Conservation (phyloP, 1,139 yeast genomes). For the Candida anutae region DNA sequence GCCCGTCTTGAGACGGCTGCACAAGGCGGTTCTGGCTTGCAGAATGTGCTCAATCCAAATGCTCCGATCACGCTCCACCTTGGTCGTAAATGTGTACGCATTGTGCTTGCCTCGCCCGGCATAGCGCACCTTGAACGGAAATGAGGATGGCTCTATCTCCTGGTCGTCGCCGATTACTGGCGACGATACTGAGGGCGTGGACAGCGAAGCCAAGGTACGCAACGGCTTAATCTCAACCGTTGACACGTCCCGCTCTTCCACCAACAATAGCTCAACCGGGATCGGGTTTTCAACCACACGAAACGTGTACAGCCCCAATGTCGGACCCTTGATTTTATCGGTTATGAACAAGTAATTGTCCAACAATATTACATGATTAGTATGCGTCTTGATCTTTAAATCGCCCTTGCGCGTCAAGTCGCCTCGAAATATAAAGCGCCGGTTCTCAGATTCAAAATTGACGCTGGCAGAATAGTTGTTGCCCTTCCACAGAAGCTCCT, state of each 20-base stretch:
- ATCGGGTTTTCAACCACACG: constrained; percentile 52
- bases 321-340: constrained; percentile 32
- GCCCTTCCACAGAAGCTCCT: constrained; percentile 43
- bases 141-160: constrained; percentile 30
- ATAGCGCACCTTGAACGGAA: constrained; percentile 32
- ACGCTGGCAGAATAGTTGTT: constrained; percentile 35
- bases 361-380: constrained; percentile 50
- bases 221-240: constrained; percentile 14
- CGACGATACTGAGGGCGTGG: constrained; percentile 1
- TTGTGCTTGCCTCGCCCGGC: constrained; percentile 39
- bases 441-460: constrained; percentile 45
- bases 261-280: constrained; percentile 49
- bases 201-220: constrained; percentile 9
- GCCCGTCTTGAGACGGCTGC: constrained; percentile 32
- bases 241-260: constrained; percentile 36
- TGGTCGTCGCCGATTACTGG: constrained; percentile 1
- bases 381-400: constrained; percentile 44
- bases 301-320: constrained; percentile 16
- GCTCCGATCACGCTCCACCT: constrained; percentile 45
- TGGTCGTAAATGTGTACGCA: constrained; percentile 50
- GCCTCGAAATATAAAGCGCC: constrained; percentile 56
- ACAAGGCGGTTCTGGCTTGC: constrained; percentile 47
- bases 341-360: constrained; percentile 71
- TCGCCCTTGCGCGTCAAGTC: constrained; percentile 58
- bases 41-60: constrained; percentile 55